Conservation (phyloP, 2,329 filamentous ascomycete species). For the Fusarium algeriense region DNA sequence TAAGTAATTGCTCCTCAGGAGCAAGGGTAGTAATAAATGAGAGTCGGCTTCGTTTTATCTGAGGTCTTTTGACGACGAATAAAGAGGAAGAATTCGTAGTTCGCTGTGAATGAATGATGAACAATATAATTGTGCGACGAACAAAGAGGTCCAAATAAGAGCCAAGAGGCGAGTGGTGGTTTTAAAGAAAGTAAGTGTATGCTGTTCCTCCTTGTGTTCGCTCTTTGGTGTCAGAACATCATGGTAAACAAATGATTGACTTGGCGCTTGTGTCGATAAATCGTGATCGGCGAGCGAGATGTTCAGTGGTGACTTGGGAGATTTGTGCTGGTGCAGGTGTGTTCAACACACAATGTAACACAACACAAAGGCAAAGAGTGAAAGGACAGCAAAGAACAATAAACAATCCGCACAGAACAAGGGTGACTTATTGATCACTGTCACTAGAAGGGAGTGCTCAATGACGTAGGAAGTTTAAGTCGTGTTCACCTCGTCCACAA, state of each 20-base stretch:
- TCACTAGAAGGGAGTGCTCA: slow-evolving; percentile 1
- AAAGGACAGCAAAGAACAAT: slow-evolving; percentile 24
- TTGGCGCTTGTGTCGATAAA: slow-evolving; percentile 28
- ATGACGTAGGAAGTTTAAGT: slow-evolving; percentile 18
- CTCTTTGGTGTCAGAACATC: slow-evolving; percentile 43
- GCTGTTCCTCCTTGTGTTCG: slow-evolving; percentile 41
- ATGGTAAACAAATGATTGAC: slow-evolving; percentile 20
- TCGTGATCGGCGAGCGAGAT: slow-evolving; percentile 27
- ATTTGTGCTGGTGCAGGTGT: slow-evolving; percentile 22
- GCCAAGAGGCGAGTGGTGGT: slow-evolving; percentile 14
- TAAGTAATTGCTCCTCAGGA: slow-evolving; percentile 26
- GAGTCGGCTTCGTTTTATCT: slow-evolving; percentile 19
- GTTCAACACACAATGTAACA: slow-evolving; percentile 41
- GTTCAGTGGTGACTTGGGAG: slow-evolving; percentile 27
- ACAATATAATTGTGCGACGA: slow-evolving; percentile 14
- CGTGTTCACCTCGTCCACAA: slow-evolving; percentile 39
- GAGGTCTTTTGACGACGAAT: slow-evolving; percentile 14
- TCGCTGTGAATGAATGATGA: slow-evolving; percentile 22
- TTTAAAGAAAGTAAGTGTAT: slow-evolving; percentile 38
- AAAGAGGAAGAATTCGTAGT: slow-evolving; percentile 23
- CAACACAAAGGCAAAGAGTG: slow-evolving; percentile 24
- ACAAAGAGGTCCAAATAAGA: slow-evolving; percentile 28
- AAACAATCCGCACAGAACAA: slow-evolving; percentile 29
- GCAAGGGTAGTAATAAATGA: slow-evolving; percentile 23
- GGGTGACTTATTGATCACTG: slow-evolving; percentile 10